Evolutionary conservation across 345 rosid genomes (phyloP), one percentile per base, ranked within the genome.

Genomic region (Atalantia buxifolia): DNA sequence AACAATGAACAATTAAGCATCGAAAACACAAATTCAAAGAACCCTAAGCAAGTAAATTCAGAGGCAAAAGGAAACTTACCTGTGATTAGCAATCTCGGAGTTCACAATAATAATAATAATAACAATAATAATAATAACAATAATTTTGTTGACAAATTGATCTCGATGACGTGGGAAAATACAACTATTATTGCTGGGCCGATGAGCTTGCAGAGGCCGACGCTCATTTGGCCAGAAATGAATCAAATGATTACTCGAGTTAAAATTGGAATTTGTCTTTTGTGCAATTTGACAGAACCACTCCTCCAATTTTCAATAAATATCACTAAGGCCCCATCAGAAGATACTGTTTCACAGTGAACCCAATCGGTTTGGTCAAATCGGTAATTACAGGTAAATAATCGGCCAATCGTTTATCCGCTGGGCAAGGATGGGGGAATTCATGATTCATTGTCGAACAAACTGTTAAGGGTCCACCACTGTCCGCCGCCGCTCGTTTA

Each of bases 121-220:
- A n/a, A 9, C 0, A 42, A 42, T 13, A 45, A 45, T 12, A 42
- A 10, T 12, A 45, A 45, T 3, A 45, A 45, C 1, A 45, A 45
- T 1, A 45, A 42, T 42, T 61, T 74, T 56, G 12, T 74, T 75
- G 55, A 66, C 10, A 5, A 64, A 72, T 45, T 9, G 6, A 7
- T n/a, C 38, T 45, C 27, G 38, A 24, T 9, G 55, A 31, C 24
- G 21, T 5, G 55, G 45, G 71, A 76, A 69, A 69, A 50, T 40
- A 77, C 84, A 81, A 71, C 67, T 68, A 56, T 78, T 65, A 64
- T 67, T 36, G 84, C 79, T 77, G 87, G 83, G 70, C 60, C 71
- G 85, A 72, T 86, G 83, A 86, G 83, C 88, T 76, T 9, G 84
- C 86, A 33, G 62, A 66, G 75, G 36, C 59, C 72, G 14, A 65